Evolutionary conservation across 768 basidiomycete species (phyloP), one percentile per base, ranked within the genome.

Genomic region (Pulveroboletus sp.): DNA sequence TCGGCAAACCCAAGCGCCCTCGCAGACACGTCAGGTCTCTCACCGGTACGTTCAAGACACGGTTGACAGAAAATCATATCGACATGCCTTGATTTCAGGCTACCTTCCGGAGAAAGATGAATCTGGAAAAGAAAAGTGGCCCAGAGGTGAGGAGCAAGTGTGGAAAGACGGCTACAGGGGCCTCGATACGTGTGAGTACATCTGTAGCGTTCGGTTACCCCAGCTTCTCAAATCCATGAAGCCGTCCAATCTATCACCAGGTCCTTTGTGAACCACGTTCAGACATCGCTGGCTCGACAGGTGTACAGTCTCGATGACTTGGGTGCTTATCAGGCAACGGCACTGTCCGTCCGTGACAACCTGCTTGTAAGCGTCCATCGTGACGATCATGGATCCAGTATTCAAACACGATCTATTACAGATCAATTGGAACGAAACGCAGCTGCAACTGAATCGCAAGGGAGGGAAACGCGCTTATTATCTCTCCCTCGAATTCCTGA

Each of bases 401-500:
- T 43, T 51, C 49, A 24, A 45, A 32, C 7, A 13, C 32, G 20
- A 6, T 17, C n/a, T 21, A 43, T 47, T 6, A 13, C 42, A 86
- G 85, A 68, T 87, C 57, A 90, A 91, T 67, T 93, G 89, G 90
- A 93, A 91, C 57, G 80, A 83, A 35, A 93, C 90, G 7, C 85
- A 90, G 59, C 64, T 87, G 50, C 72, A 81, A 46, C 80, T 85
- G 67, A 86, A 87, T 41, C 84, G 88, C 61, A 94, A 90, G 65
- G 75, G 81, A 32, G 91, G 90, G 21, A 94, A 94, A 61, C 77
- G 90, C 51, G 90, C 90, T 12, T 97, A 97, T 75, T 99, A 98
- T 69, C 81, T 98, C 51, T 95, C 92, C 35, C 81, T 97, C 45
- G 95, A 97, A 69, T 97, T 93, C 69, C 71, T 94, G 58, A 89